Base-by-base conservation (phyloP, 1,139 yeast genomes). In the Geotrichum fermentans region DNA sequence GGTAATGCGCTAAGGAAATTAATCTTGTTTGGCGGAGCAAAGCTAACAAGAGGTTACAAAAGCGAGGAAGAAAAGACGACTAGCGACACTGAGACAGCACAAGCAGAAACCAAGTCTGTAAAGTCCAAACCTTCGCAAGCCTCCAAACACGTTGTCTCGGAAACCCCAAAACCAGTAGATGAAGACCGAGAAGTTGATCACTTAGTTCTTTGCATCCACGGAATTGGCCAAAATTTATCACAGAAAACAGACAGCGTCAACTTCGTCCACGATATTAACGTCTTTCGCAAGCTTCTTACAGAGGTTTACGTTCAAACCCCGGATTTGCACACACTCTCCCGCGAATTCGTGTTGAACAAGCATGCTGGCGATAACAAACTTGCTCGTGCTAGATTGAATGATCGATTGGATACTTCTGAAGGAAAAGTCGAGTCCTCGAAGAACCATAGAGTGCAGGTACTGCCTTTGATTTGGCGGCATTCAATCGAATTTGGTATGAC, bases 201-300 rank as follows among this genome's bases (percentile, higher is more conserved):
- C 66, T 68, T 89, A 51, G 78, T 88, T 2, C 70, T 89, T 24
- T 87, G 96, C 61, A 77, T 89, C 35, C 97, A 89, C 67, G 97
- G 97, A 0, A 85, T 89, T 53, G 97, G 97, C 1, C 97, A 89
- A 66, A 77, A 80, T 17, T 70, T 89, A 52, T 90, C 95, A 1
- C 73, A 79, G 46, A 78, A 78, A 59, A 81, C 83, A 59, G 89
- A 88, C 57, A 80, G 84, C 41, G 80, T 89, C 29, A 87, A 87
- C 63, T 89, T 89, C 68, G 80, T 87, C 10, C 95, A 88, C 60
- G 87, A 88, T 43, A 77, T 88, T 38, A 86, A 85, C 59, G 74
- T 78, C 26, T 66, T 89, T 55, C 72, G 97, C 49, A 75, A 77
- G 47, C 78, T 82, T 43, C 73, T 86, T 73, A 80, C 79, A 54